Evolutionary conservation across 2,329 filamentous ascomycete genomes (phyloP).

Genomic region (Ophiostoma himal-ulmi): DNA sequence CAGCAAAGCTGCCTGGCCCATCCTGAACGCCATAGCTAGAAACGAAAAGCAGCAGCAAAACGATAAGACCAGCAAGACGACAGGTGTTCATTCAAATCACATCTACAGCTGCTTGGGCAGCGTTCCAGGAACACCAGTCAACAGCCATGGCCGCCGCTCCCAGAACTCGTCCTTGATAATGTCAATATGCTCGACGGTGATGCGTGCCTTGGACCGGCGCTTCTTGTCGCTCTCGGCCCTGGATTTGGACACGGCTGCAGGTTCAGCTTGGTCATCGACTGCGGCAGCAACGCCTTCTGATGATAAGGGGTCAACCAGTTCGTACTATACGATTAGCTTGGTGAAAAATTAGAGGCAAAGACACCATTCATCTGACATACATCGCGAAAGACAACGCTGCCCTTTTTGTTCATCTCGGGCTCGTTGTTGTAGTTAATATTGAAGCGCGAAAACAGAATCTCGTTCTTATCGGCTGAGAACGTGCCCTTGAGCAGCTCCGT

Average conservation of each 20-base stretch:
- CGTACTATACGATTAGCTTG: constrained; percentile 49
- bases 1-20: background rate
- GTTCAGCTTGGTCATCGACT: constrained; percentile 47
- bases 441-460: constrained; percentile 85
- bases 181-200: constrained; percentile 81
- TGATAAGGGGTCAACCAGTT: constrained; percentile 56
- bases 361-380: constrained; percentile 40
- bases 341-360: background rate
- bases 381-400: constrained; percentile 81
- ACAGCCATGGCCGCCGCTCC: constrained; percentile 76
- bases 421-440: constrained; percentile 98
- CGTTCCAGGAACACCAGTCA: constrained; percentile 68
- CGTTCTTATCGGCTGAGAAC: constrained; percentile 82
- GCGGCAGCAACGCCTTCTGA: constrained; percentile 44
- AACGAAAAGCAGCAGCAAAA: background rate
- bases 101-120: constrained; percentile 50
- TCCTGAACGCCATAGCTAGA: background rate
- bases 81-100: background rate
- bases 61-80: constrained; percentile 25
- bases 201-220: constrained; percentile 68
- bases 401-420: constrained; percentile 85
- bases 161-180: constrained; percentile 96
- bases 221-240: constrained; percentile 80
- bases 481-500: constrained; percentile 79
- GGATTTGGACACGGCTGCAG: constrained; percentile 62